Base-by-base conservation (phyloP, 1,139 yeast genomes). In the Neolecta irregularis region DNA sequence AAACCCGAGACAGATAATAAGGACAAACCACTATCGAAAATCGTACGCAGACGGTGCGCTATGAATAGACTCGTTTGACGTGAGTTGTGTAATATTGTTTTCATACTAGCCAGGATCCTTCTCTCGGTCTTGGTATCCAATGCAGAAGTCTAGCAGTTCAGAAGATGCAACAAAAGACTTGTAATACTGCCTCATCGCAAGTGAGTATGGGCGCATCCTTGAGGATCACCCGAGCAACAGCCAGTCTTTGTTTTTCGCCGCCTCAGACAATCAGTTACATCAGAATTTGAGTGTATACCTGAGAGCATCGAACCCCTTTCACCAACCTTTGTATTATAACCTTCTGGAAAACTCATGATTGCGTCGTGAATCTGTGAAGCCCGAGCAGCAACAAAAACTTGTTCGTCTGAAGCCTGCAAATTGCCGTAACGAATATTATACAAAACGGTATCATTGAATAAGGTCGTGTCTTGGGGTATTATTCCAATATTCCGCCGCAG, bases 381-480 rank as follows among this genome's bases (percentile, higher is more conserved):
- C 30, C 61, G 53, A 5, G 88, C 74, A 15, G 73, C 81, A 8
- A 59, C 57, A 11, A 56, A 46, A 2, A 88, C 78, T 46, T 83
- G 91, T 28, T 67, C 76, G 47, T 81, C 79, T 0, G 71, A 56
- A 0, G 96, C 83, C 24, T 65, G 61, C 26, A 85, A 63, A 32
- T 78, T 62, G 20, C 96, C 99, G 56, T 83, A 88, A 37, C 88
- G 64, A 28, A 88, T 74, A 52, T 88, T 88, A 53, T 85, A 93
- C 52, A 74, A 57, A 34, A 88, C 80, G 1, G 93, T 69, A 43
- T 85, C 95, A 52, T 88, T 91, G 60, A 88, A 88, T 37, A 88
- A 60, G 3, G 98, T 98, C 0, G 96, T 85, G 46, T 88, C 99
- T 55, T 88, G 99, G 1, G 99, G 98, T 2, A 88, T 98, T 19